Evolutionary conservation across 768 basidiomycete species (phyloP), one percentile per base, ranked within the genome.

Genomic region (Punctularia strigosozonata): DNA sequence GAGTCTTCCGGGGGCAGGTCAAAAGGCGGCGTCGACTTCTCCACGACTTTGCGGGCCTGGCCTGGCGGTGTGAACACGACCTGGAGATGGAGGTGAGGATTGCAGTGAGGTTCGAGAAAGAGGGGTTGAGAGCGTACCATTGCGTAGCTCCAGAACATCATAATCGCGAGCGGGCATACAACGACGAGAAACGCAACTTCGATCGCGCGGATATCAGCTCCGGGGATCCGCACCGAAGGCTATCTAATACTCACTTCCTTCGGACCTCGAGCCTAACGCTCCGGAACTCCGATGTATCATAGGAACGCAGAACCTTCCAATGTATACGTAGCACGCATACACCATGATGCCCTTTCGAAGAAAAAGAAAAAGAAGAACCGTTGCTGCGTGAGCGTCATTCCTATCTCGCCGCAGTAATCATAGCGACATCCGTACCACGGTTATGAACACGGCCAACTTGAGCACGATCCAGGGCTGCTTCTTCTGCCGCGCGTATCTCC

Each of bases 61-160:
- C 85, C 85, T 26, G 85, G 83, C 0, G 79, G 56, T 4, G 78
- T 85, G 5, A 73, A 43, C 6, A 82, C 57, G 28, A 78, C 69
- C 83, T 86, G 47, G 2, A 19, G 18, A 34, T n/a, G 18, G 31
- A 32, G 5, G 15, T 17, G 24, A 38, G 33, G 22, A n/a, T 36
- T 37, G 26, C 3, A 38, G 10, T 37, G 6, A 35, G 19, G 17
- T 6, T n/a, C 4, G 17, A 32, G n/a, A 6, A 38, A 24, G 33
- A 35, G 20, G 28, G 18, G 36, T 18, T 30, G 22, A 20, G 14
- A 18, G 54, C 70, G 37, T 40, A 86, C 88, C 69, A 72, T 75
- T 17, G 69, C 40, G 59, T 92, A 94, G 12, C 78, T 70, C 88
- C 88, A 90, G 0, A 79, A 31, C 66, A 76, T 68, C 71, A 88